phyloP scores from a whole-genome alignment of 192 early-diverging fungal genomes.

The Coemansia sp. region DNA sequence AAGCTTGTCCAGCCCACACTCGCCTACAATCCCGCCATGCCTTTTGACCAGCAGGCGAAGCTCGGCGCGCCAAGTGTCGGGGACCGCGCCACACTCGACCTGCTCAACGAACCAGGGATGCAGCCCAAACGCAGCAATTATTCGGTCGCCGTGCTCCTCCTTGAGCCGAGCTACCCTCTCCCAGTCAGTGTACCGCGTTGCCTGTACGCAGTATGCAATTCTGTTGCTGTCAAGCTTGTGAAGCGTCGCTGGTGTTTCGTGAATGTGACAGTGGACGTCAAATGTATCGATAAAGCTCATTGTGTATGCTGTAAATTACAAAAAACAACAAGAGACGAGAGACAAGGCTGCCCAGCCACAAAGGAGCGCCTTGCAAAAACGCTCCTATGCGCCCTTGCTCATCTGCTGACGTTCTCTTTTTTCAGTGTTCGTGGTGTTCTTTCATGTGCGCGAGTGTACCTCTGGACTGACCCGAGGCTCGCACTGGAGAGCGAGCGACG shows the following conservation, averaged over 20 bases:
- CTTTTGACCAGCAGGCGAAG: conserved; percentile 22
- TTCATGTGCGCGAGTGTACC: conserved; percentile 18
- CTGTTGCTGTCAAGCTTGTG: neutral
- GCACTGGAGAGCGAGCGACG: conserved; percentile 15
- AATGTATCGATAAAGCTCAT: conserved; percentile 5
- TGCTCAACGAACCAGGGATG: conserved; percentile 57
- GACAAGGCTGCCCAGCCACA: too few relatives aligned
- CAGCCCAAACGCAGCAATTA: conserved; percentile 49
- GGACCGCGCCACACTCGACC: conserved; percentile 29
- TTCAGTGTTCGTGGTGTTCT: neutral
- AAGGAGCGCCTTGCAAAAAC: too few relatives aligned
- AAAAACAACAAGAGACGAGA: too few relatives aligned
- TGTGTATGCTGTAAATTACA: too few relatives aligned
- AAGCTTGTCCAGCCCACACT: conserved; percentile 54
- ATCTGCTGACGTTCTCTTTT: too few relatives aligned
- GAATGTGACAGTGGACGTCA: conserved; percentile 56
- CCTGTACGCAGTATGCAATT: conserved; percentile 38
- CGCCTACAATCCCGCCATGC: conserved; percentile 45
- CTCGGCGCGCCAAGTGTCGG: conserved; percentile 22
- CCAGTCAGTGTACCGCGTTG: conserved; percentile 50
- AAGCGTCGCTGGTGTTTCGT: conserved; percentile 32
- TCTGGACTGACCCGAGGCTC: conserved; percentile 29
- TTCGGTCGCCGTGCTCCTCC: neutral
- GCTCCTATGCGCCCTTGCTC: too few relatives aligned
- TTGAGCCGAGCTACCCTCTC: conserved; percentile 27